Evolutionary conservation across 2,329 filamentous ascomycete species (phyloP), one percentile per base, ranked within the genome.

Genomic region (Epicoccum sorghinum): DNA sequence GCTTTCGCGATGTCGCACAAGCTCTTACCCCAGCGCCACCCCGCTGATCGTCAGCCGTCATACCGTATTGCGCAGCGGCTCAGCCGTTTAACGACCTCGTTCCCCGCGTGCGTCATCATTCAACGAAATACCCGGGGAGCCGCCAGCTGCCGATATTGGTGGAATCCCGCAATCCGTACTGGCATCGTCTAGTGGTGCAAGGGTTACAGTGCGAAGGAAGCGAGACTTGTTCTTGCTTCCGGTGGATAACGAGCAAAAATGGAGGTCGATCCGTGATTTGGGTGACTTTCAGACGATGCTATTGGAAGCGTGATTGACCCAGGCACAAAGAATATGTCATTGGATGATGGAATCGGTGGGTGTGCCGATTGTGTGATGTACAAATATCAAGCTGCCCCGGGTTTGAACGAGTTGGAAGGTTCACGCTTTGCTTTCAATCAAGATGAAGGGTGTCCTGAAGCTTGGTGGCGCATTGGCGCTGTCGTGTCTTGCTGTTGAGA

Each of bases 401-500:
- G 18, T 18, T 18, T 12, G 5, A 14, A 22, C 41, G 18, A 18
- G 7, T 38, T 13, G 6, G 3, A 4, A 18, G 29, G 30, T 23
- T 22, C 46, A 41, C n/a, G 38, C 47, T 37, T 32, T 36, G 29
- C 43, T 42, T 51, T 51, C 32, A 18, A 48, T 48, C 49, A 58
- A 32, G 33, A 67, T 65, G 63, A 67, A 62, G 52, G 53, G 48
- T 40, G 48, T 65, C 23, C 8, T 58, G 32, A 61, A 47, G 48
- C 41, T 65, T 48, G 47, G 58, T 48, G 25, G 63, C 46, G 63
- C 57, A 33, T 23, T 72, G 57, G 71, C 71, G 55, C 60, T 74
- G 10, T 66, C 67, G 13, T 75, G 69, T 57, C 68, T 83, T 60
- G 79, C 77, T 18, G 71, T 76, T 41, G 77, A 81, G 60, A 70